Conservation (phyloP, 108 stramenopile species). For the Fistulifera solaris region DNA sequence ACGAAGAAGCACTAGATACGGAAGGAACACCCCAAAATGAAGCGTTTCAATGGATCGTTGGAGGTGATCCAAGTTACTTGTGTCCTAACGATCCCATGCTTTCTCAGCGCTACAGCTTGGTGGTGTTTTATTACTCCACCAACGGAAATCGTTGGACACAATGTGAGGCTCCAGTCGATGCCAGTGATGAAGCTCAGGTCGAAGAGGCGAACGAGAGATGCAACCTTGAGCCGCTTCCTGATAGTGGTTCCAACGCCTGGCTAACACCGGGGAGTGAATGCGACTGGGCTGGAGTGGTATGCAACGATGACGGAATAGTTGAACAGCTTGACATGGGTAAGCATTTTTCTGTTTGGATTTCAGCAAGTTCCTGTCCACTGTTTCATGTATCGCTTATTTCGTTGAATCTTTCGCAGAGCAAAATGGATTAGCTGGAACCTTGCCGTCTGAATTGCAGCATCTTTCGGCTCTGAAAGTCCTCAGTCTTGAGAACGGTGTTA, state of each 20-base stretch:
- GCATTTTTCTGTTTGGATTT: background rate
- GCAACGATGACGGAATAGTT: conserved; percentile 24
- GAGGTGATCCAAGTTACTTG: conserved; percentile 34
- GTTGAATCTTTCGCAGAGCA: conserved; percentile 21
- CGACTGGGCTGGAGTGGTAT: conserved; percentile 56
- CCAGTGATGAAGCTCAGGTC: conserved; percentile 15
- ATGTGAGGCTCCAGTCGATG: conserved; percentile 45
- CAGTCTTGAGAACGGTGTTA: conserved; percentile 38
- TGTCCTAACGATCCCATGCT: conserved; percentile 28
- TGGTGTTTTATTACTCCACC: conserved; percentile 39
- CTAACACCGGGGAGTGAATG: conserved; percentile 43
- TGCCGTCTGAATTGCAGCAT: conserved; percentile 37
- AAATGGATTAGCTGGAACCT: conserved; percentile 48
- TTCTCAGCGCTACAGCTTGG: conserved; percentile 41
- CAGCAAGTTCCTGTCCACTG: background rate
- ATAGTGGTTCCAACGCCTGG: conserved; percentile 41
- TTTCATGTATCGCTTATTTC: conserved; percentile 5
- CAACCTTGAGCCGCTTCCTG: conserved; percentile 15
- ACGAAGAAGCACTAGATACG: conserved; percentile 14
- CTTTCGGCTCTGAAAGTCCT: conserved; percentile 33
- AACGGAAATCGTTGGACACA: conserved; percentile 45
- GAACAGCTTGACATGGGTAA: conserved; percentile 36
- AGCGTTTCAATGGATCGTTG: conserved; percentile 38
- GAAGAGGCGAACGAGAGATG: conserved; percentile 36
- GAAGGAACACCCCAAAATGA: conserved; percentile 29